Percentiles rank a stretch among this genome's conserved stretches.
Evolutionary conservation across 2,329 filamentous ascomycete genomes (phyloP).

Genomic region (Aureobasidium subglaciale): DNA sequence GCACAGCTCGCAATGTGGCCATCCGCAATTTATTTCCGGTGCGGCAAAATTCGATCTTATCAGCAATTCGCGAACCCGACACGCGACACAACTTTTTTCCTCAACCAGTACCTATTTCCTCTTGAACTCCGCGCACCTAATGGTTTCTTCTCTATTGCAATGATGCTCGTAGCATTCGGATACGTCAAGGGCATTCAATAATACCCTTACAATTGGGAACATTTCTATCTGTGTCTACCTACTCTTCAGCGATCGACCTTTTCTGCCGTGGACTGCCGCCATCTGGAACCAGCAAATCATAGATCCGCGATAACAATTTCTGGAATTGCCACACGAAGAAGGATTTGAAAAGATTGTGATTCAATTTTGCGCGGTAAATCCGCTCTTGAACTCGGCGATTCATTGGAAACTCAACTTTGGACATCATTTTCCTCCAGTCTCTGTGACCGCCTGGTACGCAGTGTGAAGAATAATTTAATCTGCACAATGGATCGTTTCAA

Average conservation of each 20-base stretch:
- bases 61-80: background rate
- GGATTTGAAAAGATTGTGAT: background rate
- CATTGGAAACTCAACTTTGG: background rate
- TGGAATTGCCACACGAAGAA: conserved; percentile 2
- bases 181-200: conserved; percentile 12
- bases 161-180: conserved; percentile 6
- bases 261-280: background rate
- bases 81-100: conserved; percentile 15
- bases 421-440: no score
- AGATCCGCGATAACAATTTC: conserved; percentile 6
- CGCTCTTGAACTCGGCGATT: background rate
- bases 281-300: conserved; percentile 5
- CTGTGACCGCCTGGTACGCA: no score
- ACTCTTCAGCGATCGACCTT: background rate
- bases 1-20: background rate
- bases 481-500: background rate
- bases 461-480: no score
- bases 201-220: background rate
- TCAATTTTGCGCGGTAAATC: background rate
- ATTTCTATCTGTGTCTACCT: background rate
- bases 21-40: background rate
- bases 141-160: conserved; percentile 1
- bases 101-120: background rate
- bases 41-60: conserved; percentile 10
- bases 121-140: background rate